Conservation (phyloP, 106 monocot species). For the Cymbidium sinense region DNA sequence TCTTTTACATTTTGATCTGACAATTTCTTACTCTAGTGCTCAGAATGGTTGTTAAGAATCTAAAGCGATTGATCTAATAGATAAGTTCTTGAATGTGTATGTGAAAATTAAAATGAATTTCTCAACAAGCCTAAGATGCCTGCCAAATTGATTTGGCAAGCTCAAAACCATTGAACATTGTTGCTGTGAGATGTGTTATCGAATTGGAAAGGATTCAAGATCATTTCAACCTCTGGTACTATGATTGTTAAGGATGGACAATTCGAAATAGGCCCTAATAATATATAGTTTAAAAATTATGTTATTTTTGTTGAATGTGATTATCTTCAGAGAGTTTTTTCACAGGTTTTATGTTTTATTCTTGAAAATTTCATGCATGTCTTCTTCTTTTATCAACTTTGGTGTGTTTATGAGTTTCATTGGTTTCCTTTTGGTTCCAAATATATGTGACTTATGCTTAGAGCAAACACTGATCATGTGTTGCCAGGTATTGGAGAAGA, state of each 20-base stretch:
- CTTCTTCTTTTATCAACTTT: background rate
- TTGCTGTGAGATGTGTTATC: background rate
- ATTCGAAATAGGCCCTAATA: too few relatives aligned
- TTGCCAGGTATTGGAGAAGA: constrained; percentile 63
- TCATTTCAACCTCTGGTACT: background rate
- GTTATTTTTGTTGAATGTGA: background rate
- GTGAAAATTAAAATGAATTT: background rate
- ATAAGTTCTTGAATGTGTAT: background rate
- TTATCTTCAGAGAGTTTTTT: background rate
- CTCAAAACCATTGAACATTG: background rate
- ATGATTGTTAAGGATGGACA: background rate
- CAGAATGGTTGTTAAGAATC: background rate
- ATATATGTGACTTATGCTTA: background rate
- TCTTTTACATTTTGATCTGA: background rate
- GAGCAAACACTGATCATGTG: background rate
- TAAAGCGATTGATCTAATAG: background rate
- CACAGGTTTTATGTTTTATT: background rate
- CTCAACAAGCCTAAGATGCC: background rate
- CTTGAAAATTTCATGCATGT: background rate
- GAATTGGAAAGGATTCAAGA: background rate
- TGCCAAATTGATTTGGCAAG: background rate
- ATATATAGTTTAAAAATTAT: background rate
- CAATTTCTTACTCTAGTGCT: background rate
- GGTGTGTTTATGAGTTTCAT: background rate
- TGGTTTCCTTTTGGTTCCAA: background rate